Evolutionary conservation across 2,329 filamentous ascomycete species (phyloP), one percentile per base, ranked within the genome.

Genomic region (Diplodia intermedia): DNA sequence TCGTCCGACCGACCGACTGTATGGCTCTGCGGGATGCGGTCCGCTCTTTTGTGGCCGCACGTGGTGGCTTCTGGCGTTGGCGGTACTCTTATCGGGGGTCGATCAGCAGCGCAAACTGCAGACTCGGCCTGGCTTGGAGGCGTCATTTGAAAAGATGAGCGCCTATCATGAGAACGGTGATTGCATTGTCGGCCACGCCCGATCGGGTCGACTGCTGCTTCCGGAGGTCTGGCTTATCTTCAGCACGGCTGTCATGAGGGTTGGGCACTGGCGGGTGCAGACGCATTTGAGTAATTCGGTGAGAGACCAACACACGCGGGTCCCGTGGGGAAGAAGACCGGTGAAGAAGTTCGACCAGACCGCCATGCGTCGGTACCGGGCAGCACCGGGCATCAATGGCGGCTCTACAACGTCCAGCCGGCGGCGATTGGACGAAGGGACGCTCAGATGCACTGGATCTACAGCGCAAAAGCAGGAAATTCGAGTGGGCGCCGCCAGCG

Each of bases 311-410:
- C 36, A n/a, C 26, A 8, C 7, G 15, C 26, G 29, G n/a, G 57
- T n/a, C 57, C 47, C 60, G 36, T 53, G 60, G 60, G 60, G 60
- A 63, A 63, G 47, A 38, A 29, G 20, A 52, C 60, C 60, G 60
- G 60, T 63, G 60, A 53, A 26, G 18, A 52, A 26, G 60, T 31
- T 36, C n/a, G 3, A 63, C 43, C 47, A 63, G 60, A 63, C 60
- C 60, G 60, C 60, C 47, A 63, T 49, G 43, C 40, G 57, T 36
- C 56, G n/a, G 33, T 47, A 20, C 38, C 12, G 47, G 36, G 55
- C 23, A 36, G 20, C 26, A 56, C 40, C 33, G 57, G 57, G 60
- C 43, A 47, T 52, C 43, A 3, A 33, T n/a, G 57, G 40, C 57
- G 18, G 26, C n/a, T 43, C 8, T 26, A 12, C n/a, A 20, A n/a